Percentiles rank a stretch among this genome's conserved stretches.
Evolutionary conservation across 2,329 filamentous ascomycete genomes (phyloP).

Genomic region (Calonectria naviculata): DNA sequence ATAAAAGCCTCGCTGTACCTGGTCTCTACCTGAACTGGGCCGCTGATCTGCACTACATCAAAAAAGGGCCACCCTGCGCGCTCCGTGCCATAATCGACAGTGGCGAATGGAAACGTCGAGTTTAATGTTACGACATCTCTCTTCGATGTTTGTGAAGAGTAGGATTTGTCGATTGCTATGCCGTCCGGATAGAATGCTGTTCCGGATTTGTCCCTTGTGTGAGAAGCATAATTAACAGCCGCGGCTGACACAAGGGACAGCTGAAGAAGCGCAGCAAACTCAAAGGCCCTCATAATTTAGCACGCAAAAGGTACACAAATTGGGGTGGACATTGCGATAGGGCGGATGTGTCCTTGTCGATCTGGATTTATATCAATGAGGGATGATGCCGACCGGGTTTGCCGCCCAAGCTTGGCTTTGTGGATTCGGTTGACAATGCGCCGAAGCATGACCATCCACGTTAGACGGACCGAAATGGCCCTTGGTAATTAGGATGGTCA

Average conservation of each 20-base stretch:
- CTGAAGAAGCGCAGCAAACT: neutral
- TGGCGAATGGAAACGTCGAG: neutral
- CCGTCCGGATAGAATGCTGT: neutral
- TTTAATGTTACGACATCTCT: neutral
- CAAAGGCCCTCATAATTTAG: neutral
- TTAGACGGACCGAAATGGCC: neutral
- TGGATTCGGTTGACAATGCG: neutral
- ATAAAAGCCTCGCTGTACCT: conserved; percentile 7
- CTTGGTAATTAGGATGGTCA: neutral
- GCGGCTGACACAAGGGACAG: neutral
- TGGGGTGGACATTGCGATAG: neutral
- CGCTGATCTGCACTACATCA: neutral
- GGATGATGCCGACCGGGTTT: neutral
- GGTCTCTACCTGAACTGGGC: conserved; percentile 3
- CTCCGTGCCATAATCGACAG: conserved; percentile 5
- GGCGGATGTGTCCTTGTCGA: neutral
- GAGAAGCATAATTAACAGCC: neutral
- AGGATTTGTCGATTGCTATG: neutral
- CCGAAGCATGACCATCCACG: neutral
- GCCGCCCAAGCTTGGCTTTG: neutral
- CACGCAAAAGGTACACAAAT: neutral
- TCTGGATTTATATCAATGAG: neutral
- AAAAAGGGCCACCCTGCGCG: conserved; percentile 6
- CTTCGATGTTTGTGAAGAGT: neutral
- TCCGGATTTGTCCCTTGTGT: neutral